Conservation (phyloP, 768 basidiomycete species). For the Leucocoprinus sp. region DNA sequence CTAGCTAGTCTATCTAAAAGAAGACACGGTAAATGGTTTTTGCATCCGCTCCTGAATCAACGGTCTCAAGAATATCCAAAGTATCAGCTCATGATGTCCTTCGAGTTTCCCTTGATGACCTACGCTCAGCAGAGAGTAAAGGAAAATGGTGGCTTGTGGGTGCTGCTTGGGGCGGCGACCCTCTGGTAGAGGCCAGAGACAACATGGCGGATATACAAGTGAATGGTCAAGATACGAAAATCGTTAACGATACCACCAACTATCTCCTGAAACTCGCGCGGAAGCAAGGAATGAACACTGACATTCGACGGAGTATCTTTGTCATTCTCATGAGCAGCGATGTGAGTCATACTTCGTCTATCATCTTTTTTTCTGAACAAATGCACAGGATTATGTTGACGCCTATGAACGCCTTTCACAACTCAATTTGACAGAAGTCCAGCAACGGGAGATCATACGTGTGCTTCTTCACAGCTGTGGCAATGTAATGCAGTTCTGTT, state of each 20-base stretch:
- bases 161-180: slow-evolving; percentile 92
- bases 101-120: slow-evolving; percentile 77
- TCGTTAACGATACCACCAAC: slow-evolving; percentile 21
- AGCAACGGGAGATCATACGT: slow-evolving; percentile 92
- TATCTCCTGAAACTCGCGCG: slow-evolving; percentile 72
- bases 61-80: slow-evolving; percentile 20
- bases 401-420: slow-evolving; percentile 87
- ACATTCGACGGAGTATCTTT: slow-evolving; percentile 86
- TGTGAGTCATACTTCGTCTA: slow-evolving; percentile 35
- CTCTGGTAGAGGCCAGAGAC: slow-evolving; percentile 64
- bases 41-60: not conserved
- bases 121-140: slow-evolving; percentile 73
- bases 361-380: not conserved
- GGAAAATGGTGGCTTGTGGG: slow-evolving; percentile 99
- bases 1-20: slow-evolving; percentile 69
- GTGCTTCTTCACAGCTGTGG: slow-evolving; percentile 90
- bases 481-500: slow-evolving; percentile 66
- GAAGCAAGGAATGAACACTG: slow-evolving; percentile 98
- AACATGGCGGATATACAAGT: slow-evolving; percentile 16
- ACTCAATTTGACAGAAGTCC: slow-evolving; percentile 76
- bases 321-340: slow-evolving; percentile 94
- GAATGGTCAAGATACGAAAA: slow-evolving; percentile 19
- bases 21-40: slow-evolving; percentile 47
- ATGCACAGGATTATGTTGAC: slow-evolving; percentile 82
- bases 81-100: slow-evolving; percentile 82